Base-by-base conservation (phyloP, 805 yeast species). In the Wickerhamiella sergipiensis region DNA sequence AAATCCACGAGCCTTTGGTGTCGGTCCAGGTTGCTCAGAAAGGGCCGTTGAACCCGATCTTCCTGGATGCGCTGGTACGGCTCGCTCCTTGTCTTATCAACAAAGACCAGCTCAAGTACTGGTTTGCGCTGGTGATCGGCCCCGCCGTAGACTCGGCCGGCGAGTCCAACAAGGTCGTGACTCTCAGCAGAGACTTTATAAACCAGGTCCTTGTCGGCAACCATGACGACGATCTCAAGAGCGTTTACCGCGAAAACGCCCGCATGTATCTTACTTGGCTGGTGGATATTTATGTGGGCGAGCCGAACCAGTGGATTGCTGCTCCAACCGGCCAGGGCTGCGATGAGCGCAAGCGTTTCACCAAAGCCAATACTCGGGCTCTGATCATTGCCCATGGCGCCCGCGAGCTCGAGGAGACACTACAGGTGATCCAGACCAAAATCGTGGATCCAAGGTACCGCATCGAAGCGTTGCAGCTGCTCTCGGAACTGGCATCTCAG, bases 121-220 rank as follows among this genome's bases (percentile, higher is more conserved):
- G 85, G 85, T 67, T 77, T 46, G 64, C 67, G 26, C 67, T 73
- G 36, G 73, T 77, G 52, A 58, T 72, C 12, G 66, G 66, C 12
- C 75, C 77, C 0, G 79, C 83, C 0, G 65, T 79, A 3, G 81
- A 80, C 57, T 76, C 83, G 36, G 80, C 82, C 0, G 81, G 84
- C 2, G 67, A 65, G 49, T 71, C 69, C 50, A 57, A 69, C n/a
- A 59, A 58, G 7, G 66, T 75, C 1, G 72, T 68, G 1, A 53
- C 55, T 21, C 59, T 62, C 7, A 51, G 70, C n/a, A 55, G 65
- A 13, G 57, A 61, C 9, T 65, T 70, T 40, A 43, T 70, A 21
- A 44, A 54, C 31, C 53, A 59, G 13, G 57, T 69, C 12, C 53
- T 66, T 51, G 52, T 57, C 9, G 57, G 59, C 22, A 58, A 58